Conservation (phyloP, 1,284 basidiomycete species). For the Trichosporon asahii region DNA sequence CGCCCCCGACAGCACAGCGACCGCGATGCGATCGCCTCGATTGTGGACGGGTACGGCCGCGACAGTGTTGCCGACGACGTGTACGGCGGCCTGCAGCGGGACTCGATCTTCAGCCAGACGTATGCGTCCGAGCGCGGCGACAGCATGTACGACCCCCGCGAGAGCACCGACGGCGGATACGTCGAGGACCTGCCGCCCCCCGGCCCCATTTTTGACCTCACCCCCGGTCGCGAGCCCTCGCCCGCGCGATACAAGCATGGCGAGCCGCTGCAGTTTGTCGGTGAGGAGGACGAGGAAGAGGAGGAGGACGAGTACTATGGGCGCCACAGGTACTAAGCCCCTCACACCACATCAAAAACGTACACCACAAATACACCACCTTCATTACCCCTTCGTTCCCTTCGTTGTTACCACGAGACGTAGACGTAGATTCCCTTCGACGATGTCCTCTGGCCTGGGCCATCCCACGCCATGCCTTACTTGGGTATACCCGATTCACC, state of each 20-base stretch:
- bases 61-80: conserved; percentile 10
- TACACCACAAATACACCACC: no score
- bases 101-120: conserved; percentile 19
- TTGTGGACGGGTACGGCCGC: conserved; percentile 23
- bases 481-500: neutral
- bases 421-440: neutral
- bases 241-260: conserved; percentile 78
- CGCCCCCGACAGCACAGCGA: conserved; percentile 16
- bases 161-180: neutral
- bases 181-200: conserved; percentile 29
- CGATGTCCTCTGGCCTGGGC: neutral
- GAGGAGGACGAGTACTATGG: conserved; percentile 3
- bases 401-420: neutral
- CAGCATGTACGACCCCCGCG: conserved; percentile 16
- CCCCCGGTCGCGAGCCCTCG: conserved; percentile 58
- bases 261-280: conserved; percentile 66
- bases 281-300: conserved; percentile 10
- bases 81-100: conserved; percentile 20
- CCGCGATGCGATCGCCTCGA: conserved; percentile 23
- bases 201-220: conserved; percentile 53
- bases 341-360: no score
- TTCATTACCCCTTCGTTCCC: neutral
- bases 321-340: neutral
- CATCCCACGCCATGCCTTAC: neutral
- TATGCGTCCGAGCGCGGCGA: conserved; percentile 22